phyloP scores from a whole-genome alignment of 192 early-diverging fungal genomes.

The Cladochytrium replicatum region DNA sequence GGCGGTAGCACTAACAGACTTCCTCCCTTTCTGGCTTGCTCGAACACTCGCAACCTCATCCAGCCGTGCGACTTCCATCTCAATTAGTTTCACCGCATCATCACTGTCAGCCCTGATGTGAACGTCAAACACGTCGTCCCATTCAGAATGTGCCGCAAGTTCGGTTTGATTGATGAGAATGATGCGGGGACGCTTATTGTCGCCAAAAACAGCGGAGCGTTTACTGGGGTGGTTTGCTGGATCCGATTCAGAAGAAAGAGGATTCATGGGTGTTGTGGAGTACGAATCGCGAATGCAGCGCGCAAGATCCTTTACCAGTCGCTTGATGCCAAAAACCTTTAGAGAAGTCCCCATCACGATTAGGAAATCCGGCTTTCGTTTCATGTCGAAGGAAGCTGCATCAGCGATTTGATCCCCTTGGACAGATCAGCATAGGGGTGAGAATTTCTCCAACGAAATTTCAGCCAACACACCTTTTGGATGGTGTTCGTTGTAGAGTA shows the following conservation, averaged over 20 bases:
- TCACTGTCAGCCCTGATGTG: conserved; percentile 61
- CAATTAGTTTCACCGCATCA: conserved; percentile 23
- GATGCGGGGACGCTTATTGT: conserved; percentile 8
- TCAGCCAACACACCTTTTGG: conserved; percentile 34
- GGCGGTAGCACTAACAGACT: no score
- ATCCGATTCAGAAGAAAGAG: no score
- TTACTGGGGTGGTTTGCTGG: no score
- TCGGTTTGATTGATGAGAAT: conserved; percentile 60
- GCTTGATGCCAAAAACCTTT: conserved; percentile 68
- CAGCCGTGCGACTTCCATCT: conserved; percentile 11
- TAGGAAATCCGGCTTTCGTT: conserved; percentile 56
- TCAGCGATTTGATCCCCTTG: conserved; percentile 39
- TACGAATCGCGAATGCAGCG: no score
- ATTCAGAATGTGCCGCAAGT: conserved; percentile 52
- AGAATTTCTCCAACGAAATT: conserved; percentile 5
- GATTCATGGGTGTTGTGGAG: no score
- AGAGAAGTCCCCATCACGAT: conserved; percentile 86
- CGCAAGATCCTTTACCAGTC: conserved; percentile 64
- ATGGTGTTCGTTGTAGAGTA: conserved; percentile 92
- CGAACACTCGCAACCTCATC: no score
- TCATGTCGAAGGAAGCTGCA: conserved; percentile 17
- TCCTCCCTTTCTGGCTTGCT: no score
- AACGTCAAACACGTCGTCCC: conserved; percentile 73
- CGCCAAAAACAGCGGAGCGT: conserved; percentile 15
- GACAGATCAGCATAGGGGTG: conserved; percentile 1